Evolutionary conservation across 106 monocot species (phyloP).

Genomic region (Dioscorea dumetorum): DNA sequence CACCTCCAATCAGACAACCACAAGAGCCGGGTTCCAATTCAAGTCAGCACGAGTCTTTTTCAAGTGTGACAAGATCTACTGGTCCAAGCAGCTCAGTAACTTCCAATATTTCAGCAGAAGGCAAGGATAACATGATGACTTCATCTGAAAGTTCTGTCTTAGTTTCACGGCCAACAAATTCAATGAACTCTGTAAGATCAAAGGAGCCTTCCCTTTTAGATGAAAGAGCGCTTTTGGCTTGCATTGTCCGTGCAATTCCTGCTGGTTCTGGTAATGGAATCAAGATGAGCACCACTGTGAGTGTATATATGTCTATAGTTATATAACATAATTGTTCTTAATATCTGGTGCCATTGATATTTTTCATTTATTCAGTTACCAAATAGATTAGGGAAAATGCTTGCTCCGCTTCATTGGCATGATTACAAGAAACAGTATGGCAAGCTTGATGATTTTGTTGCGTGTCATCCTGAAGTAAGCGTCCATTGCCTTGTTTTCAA

Average conservation of each 20-base stretch:
- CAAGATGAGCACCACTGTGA: slow-evolving; percentile 83
- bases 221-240: slow-evolving; percentile 86
- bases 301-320: slow-evolving; percentile 3
- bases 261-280: slow-evolving; percentile 61
- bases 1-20: slow-evolving; percentile 12
- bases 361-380: slow-evolving; percentile 48
- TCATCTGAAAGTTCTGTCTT: slow-evolving; percentile 22
- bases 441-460: slow-evolving; percentile 88
- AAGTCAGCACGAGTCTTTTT: slow-evolving; percentile 20
- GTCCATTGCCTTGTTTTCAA: background rate
- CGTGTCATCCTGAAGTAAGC: slow-evolving; percentile 85
- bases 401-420: slow-evolving; percentile 95
- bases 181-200: slow-evolving; percentile 17
- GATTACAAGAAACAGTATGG: slow-evolving; percentile 91
- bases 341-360: background rate
- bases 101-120: slow-evolving; percentile 25
- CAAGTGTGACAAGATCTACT: slow-evolving; percentile 9
- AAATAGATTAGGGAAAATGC: slow-evolving; percentile 93
- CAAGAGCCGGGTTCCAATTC: slow-evolving; percentile 14
- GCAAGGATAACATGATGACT: slow-evolving; percentile 4
- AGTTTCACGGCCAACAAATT: slow-evolving; percentile 6
- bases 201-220: slow-evolving; percentile 55
- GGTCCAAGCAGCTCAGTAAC: slow-evolving; percentile 10
- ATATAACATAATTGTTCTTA: background rate
- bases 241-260: slow-evolving; percentile 96